A percentile compares a stretch with the other conserved stretches of the same genome.
phyloP scores from a whole-genome alignment of 2,329 filamentous ascomycete genomes.

The Sporothrix mexicana region DNA sequence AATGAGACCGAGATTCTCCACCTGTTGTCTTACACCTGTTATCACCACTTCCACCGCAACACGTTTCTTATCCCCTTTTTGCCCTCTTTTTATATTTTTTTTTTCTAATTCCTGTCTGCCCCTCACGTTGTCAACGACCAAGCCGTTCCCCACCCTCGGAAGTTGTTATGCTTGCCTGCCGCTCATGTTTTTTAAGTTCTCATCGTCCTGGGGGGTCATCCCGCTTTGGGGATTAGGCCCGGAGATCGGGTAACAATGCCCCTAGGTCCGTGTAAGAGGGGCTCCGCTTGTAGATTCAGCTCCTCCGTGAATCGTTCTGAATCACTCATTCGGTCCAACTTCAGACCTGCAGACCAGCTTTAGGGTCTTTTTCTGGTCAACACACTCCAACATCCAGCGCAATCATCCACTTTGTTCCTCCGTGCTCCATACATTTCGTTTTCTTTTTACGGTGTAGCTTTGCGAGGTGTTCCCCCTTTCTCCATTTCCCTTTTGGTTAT shows the following conservation, averaged over 20 bases:
- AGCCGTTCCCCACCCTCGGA: not conserved
- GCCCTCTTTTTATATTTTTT: not conserved
- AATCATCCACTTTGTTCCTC: not conserved
- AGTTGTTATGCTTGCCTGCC: constrained; percentile 11
- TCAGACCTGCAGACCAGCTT: not conserved
- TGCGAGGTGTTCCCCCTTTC: not conserved
- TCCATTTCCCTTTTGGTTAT: not conserved
- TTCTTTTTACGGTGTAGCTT: not conserved
- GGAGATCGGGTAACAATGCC: constrained; percentile 12
- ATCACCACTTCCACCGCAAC: not conserved
- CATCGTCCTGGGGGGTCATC: not conserved
- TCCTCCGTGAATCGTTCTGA: too few relatives aligned
- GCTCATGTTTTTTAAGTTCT: constrained; percentile 10
- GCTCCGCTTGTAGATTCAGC: too few relatives aligned
- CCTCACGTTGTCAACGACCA: not conserved
- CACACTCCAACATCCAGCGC: too few relatives aligned
- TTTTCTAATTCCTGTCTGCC: not conserved
- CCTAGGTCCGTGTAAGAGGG: not conserved
- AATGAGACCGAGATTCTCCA: not conserved
- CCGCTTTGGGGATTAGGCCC: not conserved
- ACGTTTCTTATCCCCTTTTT: not conserved
- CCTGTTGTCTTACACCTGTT: not conserved
- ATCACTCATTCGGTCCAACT: not conserved
- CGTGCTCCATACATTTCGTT: not conserved
- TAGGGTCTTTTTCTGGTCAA: not conserved